These are phyloP conservation scores for Castanea mollissima DNA, from an alignment of 306 rosid genomes.

Conservation along the genomic window DNA sequence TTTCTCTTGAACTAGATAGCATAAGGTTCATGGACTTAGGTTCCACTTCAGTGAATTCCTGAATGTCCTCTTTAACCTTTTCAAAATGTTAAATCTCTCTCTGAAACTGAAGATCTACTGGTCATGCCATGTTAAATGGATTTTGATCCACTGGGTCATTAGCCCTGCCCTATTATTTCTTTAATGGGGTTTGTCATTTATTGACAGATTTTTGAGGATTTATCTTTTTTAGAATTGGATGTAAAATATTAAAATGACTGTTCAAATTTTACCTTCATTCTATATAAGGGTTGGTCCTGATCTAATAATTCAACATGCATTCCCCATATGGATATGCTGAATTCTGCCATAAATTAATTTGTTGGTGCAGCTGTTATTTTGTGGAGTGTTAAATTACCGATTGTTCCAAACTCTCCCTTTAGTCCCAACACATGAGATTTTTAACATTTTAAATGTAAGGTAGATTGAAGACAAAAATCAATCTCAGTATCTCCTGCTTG, in stretches of 20 bases:
- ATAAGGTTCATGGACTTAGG: not conserved
- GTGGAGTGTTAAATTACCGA: not conserved
- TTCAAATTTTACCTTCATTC: not conserved
- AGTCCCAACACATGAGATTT: too few relatives aligned
- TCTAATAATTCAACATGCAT: not conserved
- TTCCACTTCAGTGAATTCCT: not conserved
- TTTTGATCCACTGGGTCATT: not conserved
- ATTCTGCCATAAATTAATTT: not conserved
- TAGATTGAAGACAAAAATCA: too few relatives aligned
- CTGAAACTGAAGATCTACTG: not conserved
- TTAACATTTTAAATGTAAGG: too few relatives aligned
- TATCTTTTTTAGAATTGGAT: too few relatives aligned
- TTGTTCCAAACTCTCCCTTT: too few relatives aligned
- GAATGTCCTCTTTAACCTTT: not conserved
- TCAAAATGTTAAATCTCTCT: not conserved
- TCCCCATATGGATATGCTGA: not conserved
- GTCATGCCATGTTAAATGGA: not conserved
- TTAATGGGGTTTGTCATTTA: too few relatives aligned
- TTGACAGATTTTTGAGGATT: too few relatives aligned
- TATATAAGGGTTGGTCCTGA: not conserved
- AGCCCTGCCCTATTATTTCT: too few relatives aligned
- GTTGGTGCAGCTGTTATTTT: conserved; percentile 12
- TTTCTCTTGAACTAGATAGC: conserved; percentile 3
- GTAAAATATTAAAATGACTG: too few relatives aligned
- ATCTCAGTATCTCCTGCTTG: too few relatives aligned